Percentiles rank a stretch among this genome's conserved stretches.
Evolutionary conservation across 805 yeast genomes (phyloP).

Genomic region (Ogataea pini): DNA sequence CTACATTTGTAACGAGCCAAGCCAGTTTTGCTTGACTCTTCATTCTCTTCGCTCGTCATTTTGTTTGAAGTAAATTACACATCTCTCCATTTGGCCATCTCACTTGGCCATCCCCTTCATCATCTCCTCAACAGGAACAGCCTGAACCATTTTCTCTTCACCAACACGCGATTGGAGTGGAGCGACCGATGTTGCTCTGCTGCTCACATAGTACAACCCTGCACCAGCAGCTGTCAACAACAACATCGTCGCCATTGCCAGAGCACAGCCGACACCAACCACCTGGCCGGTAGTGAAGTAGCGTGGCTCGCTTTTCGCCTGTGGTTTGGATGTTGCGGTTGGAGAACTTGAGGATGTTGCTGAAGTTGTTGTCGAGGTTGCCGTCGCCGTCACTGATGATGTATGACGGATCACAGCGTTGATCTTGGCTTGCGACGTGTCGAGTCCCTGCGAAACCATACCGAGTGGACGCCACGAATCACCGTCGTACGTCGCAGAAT

Average conservation of each 20-base stretch:
- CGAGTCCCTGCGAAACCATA: constrained; percentile 40
- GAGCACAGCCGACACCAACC: constrained; percentile 67
- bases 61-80: no score
- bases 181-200: constrained; percentile 42
- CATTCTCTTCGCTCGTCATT: background rate
- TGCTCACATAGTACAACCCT: constrained; percentile 37
- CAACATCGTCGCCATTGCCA: constrained; percentile 55
- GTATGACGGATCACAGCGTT: constrained; percentile 39
- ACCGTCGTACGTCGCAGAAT: constrained; percentile 69
- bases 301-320: background rate
- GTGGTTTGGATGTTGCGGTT: background rate
- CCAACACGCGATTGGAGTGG: constrained; percentile 57
- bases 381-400: constrained; percentile 8
- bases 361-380: constrained; percentile 13
- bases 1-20: background rate
- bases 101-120: constrained; percentile 29
- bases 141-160: constrained; percentile 59
- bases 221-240: constrained; percentile 43
- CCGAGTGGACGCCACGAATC: constrained; percentile 64
- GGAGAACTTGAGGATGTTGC: constrained; percentile 6
- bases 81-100: no score
- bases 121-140: constrained; percentile 61
- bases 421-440: constrained; percentile 25
- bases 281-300: constrained; percentile 58
- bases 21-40: no score